These are phyloP conservation scores for Coemansia sp. DNA, from an alignment of 371 early-diverging fungal species.

Conservation along the genomic window DNA sequence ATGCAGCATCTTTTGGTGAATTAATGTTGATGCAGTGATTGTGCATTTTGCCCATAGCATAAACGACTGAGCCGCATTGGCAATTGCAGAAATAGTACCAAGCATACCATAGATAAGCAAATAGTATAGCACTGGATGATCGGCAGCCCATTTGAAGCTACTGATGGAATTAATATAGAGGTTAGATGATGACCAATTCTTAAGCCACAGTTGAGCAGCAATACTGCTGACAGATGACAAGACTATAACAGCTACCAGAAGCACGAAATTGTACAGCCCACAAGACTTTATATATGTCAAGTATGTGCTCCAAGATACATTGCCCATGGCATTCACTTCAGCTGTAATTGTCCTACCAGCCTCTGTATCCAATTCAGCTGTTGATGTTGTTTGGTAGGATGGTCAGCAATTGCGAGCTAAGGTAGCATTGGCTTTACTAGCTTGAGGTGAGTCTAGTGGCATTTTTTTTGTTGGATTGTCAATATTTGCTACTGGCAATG, in stretches of 20 bases:
- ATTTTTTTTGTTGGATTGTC: too few relatives aligned
- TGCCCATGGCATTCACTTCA: conserved; percentile 77
- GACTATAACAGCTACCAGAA: conserved; percentile 13
- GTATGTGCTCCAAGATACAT: conserved; percentile 72
- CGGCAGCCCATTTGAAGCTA: conserved; percentile 7
- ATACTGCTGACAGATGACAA: conserved; percentile 48
- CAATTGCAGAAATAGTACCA: conserved; percentile 68
- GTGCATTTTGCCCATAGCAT: conserved; percentile 78
- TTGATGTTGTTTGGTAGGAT: neutral
- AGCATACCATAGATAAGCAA: conserved; percentile 79
- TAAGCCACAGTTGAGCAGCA: conserved; percentile 66
- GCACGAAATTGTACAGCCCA: conserved; percentile 40
- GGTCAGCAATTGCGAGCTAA: too few relatives aligned
- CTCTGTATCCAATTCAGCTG: neutral
- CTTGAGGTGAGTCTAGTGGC: too few relatives aligned
- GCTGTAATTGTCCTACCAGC: conserved; percentile 60
- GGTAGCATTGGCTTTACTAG: too few relatives aligned
- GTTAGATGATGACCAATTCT: conserved; percentile 59
- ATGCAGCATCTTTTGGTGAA: conserved; percentile 40
- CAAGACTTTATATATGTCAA: conserved; percentile 74
- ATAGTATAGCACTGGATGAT: conserved; percentile 56
- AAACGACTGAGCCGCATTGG: conserved; percentile 65
- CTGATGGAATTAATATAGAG: conserved; percentile 31
- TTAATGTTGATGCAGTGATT: conserved; percentile 58
- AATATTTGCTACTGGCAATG: too few relatives aligned